Evolutionary conservation across 2,329 filamentous ascomycete species (phyloP), one percentile per base, ranked within the genome.

Genomic region (Graphium sp.): DNA sequence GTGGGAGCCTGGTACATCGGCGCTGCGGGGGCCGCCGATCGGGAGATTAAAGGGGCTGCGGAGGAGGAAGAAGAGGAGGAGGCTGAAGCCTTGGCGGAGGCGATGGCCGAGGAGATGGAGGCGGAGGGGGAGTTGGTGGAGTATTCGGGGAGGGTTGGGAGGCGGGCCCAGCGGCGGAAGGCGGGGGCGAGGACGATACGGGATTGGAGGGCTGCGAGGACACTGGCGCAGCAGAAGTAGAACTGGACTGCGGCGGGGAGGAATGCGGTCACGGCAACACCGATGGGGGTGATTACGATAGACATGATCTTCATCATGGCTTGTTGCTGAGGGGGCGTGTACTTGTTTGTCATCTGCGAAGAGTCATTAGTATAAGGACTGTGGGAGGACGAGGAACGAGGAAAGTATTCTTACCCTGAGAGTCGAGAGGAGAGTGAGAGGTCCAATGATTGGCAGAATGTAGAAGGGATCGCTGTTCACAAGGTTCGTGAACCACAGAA

Each of bases 401-500:
- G 17, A 5, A 11, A 20, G 35, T 17, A 2, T 25, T 36, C 56
- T 31, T 47, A 64, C 62, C 32, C 58, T 60, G 32, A 82, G 53
- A 28, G 70, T 62, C 17, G 57, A 39, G 38, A 63, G 66, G 49
- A 78, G 63, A 30, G 70, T 44, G 6, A 45, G 49, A 2, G 72
- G 63, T 4, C 73, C 70, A 2, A 62, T 32, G 3, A 70, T 36
- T 2, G 89, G 89, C 18, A 95, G 55, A 22, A 89, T 48, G 40
- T 69, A 87, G 41, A 63, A 75, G 0, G 89, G 87, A 49, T 98
- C 89, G 2, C 67, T 49, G 14, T 72, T 45, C 1, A 82, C 75
- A 36, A 98, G 52, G 48, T 95, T 79, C 2, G 58, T 53, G 39
- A 95, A 67, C 89, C 89, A 98, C 22, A 74, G 53, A 20, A 74